Evolutionary conservation across 495 filamentous ascomycete species (phyloP).

Genomic region (Hypoxylon perforatum): DNA sequence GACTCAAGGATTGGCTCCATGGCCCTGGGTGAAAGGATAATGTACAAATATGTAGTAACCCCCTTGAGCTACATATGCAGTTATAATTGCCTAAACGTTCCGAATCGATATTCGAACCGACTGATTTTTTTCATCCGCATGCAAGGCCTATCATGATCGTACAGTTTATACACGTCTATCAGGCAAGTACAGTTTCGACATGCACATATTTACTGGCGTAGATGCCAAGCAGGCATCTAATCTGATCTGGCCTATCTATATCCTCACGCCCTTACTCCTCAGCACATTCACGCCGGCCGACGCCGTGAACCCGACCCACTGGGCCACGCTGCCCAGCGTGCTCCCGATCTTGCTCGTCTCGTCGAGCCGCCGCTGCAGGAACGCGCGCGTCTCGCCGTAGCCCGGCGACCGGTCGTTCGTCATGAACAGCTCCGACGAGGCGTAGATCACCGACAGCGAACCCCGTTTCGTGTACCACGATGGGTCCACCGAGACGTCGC

Average conservation of each 20-base stretch:
- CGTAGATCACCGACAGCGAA: constrained; percentile 81
- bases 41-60: constrained; percentile 24
- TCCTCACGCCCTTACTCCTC: constrained; percentile 70
- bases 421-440: constrained; percentile 90
- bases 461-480: constrained; percentile 93
- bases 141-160: not conserved
- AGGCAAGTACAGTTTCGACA: not conserved
- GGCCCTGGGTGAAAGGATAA: constrained; percentile 1
- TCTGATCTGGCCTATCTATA: too few relatives aligned
- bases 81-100: not conserved
- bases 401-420: constrained; percentile 78
- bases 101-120: too few relatives aligned
- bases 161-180: constrained; percentile 4
- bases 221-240: too few relatives aligned
- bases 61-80: constrained; percentile 13
- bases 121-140: not conserved
- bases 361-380: constrained; percentile 79
- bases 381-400: constrained; percentile 78
- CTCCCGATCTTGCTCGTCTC: constrained; percentile 70
- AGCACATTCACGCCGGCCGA: constrained; percentile 70
- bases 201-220: not conserved
- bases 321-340: constrained; percentile 67
- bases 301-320: constrained; percentile 84
- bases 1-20: constrained; percentile 6
- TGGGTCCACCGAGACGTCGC: constrained; percentile 81